A percentile compares a stretch with the other conserved stretches of the same genome.
These are phyloP conservation scores for Gonium pectorale DNA, from an alignment of 139 green algal species.

Conservation along the genomic window DNA sequence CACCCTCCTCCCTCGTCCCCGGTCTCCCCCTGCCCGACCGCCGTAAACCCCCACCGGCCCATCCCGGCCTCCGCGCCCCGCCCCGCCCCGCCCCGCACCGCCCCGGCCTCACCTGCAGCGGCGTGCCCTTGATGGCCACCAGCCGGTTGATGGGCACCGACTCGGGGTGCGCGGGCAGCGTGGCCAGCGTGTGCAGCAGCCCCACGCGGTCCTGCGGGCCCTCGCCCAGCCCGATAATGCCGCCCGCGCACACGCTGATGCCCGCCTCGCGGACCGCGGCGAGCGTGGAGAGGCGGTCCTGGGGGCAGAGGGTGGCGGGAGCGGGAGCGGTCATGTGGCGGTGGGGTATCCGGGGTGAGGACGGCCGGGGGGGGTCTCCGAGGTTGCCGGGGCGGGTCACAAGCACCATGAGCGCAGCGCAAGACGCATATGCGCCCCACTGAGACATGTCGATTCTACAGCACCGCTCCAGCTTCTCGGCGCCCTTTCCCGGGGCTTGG, in stretches of 20 bases:
- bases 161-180: constrained; percentile 96
- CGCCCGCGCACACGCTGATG: constrained; percentile 96
- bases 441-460: too few relatives aligned
- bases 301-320: too few relatives aligned
- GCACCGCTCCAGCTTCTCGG: too few relatives aligned
- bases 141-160: constrained; percentile 97
- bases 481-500: too few relatives aligned
- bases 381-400: too few relatives aligned
- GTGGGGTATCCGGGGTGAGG: background rate
- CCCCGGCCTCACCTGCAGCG: constrained; percentile 73
- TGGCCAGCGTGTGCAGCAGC: constrained; percentile 84
- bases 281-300: constrained; percentile 93
- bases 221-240: constrained; percentile 96
- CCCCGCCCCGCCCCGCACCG: background rate
- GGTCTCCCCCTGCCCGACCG: too few relatives aligned
- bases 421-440: too few relatives aligned
- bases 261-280: constrained; percentile 89
- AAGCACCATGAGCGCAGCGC: too few relatives aligned
- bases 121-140: constrained; percentile 93
- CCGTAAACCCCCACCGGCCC: too few relatives aligned
- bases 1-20: too few relatives aligned
- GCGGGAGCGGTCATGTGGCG: background rate
- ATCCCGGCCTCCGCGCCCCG: background rate
- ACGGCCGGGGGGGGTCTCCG: too few relatives aligned
- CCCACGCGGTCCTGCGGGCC: constrained; percentile 58